Conservation (phyloP, 805 yeast genomes). For the Suhomyces xylopsoci region DNA sequence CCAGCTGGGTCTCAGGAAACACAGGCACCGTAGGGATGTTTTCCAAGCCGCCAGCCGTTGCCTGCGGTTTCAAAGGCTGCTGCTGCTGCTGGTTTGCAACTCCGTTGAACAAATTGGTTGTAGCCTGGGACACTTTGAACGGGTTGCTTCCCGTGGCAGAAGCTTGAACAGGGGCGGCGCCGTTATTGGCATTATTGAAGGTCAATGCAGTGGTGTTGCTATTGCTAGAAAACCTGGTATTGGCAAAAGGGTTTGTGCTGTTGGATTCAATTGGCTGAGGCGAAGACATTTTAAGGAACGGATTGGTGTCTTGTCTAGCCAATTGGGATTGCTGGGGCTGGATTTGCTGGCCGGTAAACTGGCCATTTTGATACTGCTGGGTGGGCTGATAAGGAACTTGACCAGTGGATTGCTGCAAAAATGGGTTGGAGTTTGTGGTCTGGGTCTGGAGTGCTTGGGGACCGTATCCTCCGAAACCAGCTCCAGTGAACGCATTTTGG, state of each 20-base stretch:
- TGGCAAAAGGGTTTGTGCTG: conserved; percentile 48
- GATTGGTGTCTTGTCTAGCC: conserved; percentile 34
- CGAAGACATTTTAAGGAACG: conserved; percentile 26
- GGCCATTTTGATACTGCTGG: conserved; percentile 2
- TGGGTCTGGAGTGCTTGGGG: conserved; percentile 16
- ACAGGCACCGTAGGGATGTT: conserved; percentile 62
- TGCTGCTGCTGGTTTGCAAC: conserved; percentile 20
- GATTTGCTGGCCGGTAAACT: conserved; percentile 6
- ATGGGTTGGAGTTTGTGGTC: conserved; percentile 9
- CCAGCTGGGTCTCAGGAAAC: conserved; percentile 61
- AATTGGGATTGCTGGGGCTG: conserved; percentile 13
- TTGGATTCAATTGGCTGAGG: conserved; percentile 19
- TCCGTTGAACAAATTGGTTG: conserved; percentile 29
- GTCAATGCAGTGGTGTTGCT: conserved; percentile 32
- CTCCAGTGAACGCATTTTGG: conserved; percentile 44
- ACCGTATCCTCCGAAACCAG: conserved; percentile 57
- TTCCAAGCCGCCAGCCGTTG: conserved; percentile 75
- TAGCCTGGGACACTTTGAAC: conserved; percentile 44
- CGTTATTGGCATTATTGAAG: conserved; percentile 15
- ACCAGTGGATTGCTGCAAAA: conserved; percentile 6
- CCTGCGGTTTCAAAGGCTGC: conserved; percentile 43
- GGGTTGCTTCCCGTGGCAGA: conserved; percentile 59
- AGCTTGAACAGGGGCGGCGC: conserved; percentile 22
- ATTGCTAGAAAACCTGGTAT: conserved; percentile 31
- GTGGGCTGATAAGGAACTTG: conserved; percentile 19